These are phyloP conservation scores for Saccharomyces hybrid DNA, from an alignment of 1,139 yeast species.

Conservation along the genomic window DNA sequence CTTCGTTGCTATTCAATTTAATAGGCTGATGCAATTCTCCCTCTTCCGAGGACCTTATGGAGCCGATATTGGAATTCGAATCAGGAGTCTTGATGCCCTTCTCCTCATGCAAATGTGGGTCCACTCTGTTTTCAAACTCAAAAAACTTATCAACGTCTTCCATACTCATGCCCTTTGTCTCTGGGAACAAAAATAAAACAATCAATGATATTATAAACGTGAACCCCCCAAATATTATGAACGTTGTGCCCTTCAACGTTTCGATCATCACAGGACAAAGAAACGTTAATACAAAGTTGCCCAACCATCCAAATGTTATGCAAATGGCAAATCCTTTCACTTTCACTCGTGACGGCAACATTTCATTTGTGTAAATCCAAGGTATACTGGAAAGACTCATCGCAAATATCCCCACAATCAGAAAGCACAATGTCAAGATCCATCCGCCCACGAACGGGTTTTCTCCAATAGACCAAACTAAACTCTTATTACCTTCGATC, in stretches of 20 bases:
- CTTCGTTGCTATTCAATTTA: neutral
- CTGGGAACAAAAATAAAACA: constrained; percentile 37
- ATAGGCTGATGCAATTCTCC: neutral
- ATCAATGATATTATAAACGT: constrained; percentile 34
- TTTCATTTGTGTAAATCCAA: constrained; percentile 51
- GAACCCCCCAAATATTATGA: constrained; percentile 36
- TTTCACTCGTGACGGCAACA: constrained; percentile 43
- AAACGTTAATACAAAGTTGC: constrained; percentile 38
- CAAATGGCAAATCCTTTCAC: constrained; percentile 48
- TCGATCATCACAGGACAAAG: constrained; percentile 40
- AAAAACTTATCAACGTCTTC: constrained; percentile 16
- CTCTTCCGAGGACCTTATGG: neutral
- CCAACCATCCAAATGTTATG: constrained; percentile 47
- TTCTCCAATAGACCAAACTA: constrained; percentile 33
- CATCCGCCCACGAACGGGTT: constrained; percentile 33
- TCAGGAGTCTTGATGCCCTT: neutral
- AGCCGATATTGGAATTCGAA: neutral
- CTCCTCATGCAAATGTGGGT: neutral
- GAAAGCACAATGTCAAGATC: constrained; percentile 41
- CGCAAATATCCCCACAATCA: constrained; percentile 45
- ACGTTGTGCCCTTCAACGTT: constrained; percentile 38
- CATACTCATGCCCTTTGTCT: constrained; percentile 34
- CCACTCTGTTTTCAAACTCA: neutral
- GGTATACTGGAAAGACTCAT: constrained; percentile 43
- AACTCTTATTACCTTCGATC: constrained; percentile 29